Percentiles rank a stretch among this genome's conserved stretches.
Evolutionary conservation across 495 filamentous ascomycete genomes (phyloP).

Genomic region (Hyaloscypha hepaticicola): DNA sequence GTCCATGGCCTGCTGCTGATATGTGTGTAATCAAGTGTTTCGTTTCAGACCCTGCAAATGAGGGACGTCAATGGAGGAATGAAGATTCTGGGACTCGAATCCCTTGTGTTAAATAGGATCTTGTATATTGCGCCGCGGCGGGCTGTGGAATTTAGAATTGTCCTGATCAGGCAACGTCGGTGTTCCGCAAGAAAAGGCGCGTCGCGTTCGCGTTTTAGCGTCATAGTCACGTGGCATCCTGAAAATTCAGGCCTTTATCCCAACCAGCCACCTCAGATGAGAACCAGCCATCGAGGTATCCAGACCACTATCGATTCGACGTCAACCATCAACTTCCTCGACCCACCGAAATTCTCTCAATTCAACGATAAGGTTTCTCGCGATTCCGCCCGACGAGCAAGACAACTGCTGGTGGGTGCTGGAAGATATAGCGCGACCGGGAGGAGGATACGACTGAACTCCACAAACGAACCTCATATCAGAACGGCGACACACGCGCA

Average conservation of each 20-base stretch:
- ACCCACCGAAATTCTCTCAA: neutral
- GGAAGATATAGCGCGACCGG: conserved; percentile 15
- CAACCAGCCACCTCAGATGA: conserved; percentile 5
- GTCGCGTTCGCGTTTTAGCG: neutral
- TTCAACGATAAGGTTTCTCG: neutral
- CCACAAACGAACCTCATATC: conserved; percentile 13
- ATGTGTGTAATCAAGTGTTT: neutral
- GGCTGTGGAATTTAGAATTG: neutral
- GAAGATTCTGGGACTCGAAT: neutral
- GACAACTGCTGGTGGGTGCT: conserved; percentile 1
- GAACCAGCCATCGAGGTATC: conserved; percentile 13
- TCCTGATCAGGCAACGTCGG: neutral
- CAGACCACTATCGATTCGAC: neutral
- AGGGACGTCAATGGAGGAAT: neutral
- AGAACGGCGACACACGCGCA: neutral
- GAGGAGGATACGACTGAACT: neutral
- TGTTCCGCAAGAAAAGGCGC: neutral
- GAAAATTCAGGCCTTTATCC: neutral
- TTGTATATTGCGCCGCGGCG: neutral
- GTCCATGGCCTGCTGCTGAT: conserved; percentile 2
- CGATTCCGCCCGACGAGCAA: neutral
- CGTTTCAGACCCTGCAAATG: conserved; percentile 2
- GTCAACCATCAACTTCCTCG: conserved; percentile 4
- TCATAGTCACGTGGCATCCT: neutral
- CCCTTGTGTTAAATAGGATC: neutral